Evolutionary conservation across 371 early-diverging fungal species (phyloP).

Genomic region (Chytridium lagenaria): DNA sequence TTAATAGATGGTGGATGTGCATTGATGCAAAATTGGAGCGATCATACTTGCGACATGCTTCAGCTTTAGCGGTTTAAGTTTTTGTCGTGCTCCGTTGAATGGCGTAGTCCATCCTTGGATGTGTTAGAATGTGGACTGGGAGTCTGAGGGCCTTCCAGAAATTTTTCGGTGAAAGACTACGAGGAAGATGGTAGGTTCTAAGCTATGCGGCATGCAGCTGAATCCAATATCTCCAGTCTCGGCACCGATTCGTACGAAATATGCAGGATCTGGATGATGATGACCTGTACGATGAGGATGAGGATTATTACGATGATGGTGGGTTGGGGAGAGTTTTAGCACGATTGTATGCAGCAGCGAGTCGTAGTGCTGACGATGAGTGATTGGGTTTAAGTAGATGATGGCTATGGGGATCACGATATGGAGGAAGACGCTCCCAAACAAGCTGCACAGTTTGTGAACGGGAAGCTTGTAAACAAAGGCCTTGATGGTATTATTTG

Average conservation of each 20-base stretch:
- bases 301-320: background rate
- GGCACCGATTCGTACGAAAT: slow-evolving; percentile 7
- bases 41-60: slow-evolving; percentile 81
- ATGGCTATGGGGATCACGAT: background rate
- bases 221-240: background rate
- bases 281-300: slow-evolving; percentile 7
- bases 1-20: too few species aligned
- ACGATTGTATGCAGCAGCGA: too few species aligned
- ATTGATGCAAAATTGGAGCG: too few species aligned
- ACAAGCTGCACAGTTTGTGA: slow-evolving; percentile 12
- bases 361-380: too few species aligned
- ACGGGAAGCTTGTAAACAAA: slow-evolving; percentile 5
- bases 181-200: background rate
- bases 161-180: background rate
- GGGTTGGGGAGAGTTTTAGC: too few species aligned
- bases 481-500: background rate
- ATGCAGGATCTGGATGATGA: slow-evolving; percentile 1
- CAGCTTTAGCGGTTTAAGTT: slow-evolving; percentile 63
- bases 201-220: background rate
- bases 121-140: too few species aligned
- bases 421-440: background rate
- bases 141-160: background rate
- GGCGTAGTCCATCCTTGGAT: slow-evolving; percentile 35
- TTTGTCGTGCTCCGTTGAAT: slow-evolving; percentile 48
- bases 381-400: too few species aligned